These are phyloP conservation scores for Hirsutella minnesotensis DNA, from an alignment of 2,329 filamentous ascomycete genomes.

Conservation along the genomic window DNA sequence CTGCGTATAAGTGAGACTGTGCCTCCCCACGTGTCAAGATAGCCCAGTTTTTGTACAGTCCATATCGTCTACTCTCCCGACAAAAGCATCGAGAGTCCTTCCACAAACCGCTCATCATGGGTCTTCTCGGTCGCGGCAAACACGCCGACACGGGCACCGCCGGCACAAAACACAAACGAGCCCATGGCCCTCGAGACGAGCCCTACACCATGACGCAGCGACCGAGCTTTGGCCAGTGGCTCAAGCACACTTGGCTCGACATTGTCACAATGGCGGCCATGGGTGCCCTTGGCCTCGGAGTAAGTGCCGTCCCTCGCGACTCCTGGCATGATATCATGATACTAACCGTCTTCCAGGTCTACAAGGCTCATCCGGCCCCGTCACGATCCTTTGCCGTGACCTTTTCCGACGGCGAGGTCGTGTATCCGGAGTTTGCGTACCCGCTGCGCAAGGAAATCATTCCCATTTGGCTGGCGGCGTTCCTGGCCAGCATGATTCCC, in stretches of 20 bases:
- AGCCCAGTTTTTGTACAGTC: no score
- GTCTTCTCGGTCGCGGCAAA: neutral
- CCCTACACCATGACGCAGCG: conserved; percentile 33
- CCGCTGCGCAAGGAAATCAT: conserved; percentile 59
- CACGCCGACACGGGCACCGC: neutral
- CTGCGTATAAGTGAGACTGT: no score
- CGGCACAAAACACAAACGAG: neutral
- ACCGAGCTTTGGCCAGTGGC: conserved; percentile 57
- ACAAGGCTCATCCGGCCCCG: conserved; percentile 52
- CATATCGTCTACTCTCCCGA: no score
- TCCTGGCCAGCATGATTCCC: conserved; percentile 53
- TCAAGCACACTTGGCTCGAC: conserved; percentile 56
- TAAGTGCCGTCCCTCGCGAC: conserved; percentile 22
- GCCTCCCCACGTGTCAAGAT: no score
- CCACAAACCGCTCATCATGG: neutral
- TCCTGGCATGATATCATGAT: neutral
- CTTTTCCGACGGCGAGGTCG: conserved; percentile 54
- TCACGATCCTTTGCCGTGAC: conserved; percentile 50
- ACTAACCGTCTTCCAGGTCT: conserved; percentile 30
- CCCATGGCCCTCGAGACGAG: conserved; percentile 1
- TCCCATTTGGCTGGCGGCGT: conserved; percentile 58
- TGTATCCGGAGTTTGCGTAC: conserved; percentile 60
- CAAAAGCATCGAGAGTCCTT: neutral
- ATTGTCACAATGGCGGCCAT: conserved; percentile 54
- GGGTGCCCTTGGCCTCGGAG: conserved; percentile 55